Evolutionary conservation across 2,329 filamentous ascomycete species (phyloP), one percentile per base, ranked within the genome.

Genomic region (Alternaria incomplexa): DNA sequence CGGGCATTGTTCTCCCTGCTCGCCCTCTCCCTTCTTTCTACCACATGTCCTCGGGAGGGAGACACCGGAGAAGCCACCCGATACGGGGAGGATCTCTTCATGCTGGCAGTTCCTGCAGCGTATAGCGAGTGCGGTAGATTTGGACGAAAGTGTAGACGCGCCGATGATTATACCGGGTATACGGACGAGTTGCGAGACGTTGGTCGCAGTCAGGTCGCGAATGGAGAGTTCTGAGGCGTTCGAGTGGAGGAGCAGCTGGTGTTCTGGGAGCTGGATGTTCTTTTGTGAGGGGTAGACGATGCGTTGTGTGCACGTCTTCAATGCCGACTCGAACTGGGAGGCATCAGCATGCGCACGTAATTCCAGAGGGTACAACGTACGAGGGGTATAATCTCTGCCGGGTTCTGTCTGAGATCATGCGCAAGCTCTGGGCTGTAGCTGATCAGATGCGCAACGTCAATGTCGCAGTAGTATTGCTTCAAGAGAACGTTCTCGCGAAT

Each of bases 81-180:
- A 85, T 15, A 99, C 88, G 1, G 88, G 85, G 15, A 98, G 82
- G 23, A 87, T 86, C 67, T 92, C 86, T 30, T 87, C 85, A 70
- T 93, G 87, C 62, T 90, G 87, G 81, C 96, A 99, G 74, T 90
- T 93, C 67, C 93, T 89, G 83, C 96, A 99, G 80, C 96, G 90
- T 55, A 99, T 91, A 64, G 92, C 88, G 23, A 99, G 85, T 25
- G 90, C 85, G 7, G 93, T 97, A 6, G 96, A 93, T 84, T 99
- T 98, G 12, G 95, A 98, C 3, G 94, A 97, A 80, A 98, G 91
- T 17, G 97, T 97, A 1, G 95, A 97, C 50, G 96, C 96, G 50
- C 96, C 95, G 69, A 99, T 99, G 63, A 99, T 93, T 68, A 99
- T 99, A 54, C 96, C 96, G 1, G 96, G 96, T 61, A 99, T 97